These are phyloP conservation scores for Fusarium circinatum DNA, from an alignment of 2,329 filamentous ascomycete species.

Conservation along the genomic window DNA sequence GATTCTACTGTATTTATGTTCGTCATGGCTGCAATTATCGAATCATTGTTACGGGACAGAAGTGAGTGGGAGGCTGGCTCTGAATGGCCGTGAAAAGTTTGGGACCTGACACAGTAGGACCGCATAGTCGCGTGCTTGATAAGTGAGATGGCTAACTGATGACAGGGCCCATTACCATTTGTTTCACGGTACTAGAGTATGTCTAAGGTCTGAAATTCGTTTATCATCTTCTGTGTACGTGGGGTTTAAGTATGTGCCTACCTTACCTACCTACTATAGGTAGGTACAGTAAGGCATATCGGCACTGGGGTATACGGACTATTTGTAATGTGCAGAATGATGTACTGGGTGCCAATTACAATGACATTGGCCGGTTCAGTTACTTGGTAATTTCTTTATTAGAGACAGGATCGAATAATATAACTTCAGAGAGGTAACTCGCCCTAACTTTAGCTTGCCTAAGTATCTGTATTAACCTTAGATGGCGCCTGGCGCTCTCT, in stretches of 20 bases:
- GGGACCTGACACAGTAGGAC: conserved; percentile 10
- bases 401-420: not conserved
- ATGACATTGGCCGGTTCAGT: not conserved
- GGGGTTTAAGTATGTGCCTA: not conserved
- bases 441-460: not conserved
- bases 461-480: not conserved
- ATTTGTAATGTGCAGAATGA: not conserved
- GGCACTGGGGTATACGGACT: not conserved
- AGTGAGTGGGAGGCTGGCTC: not conserved
- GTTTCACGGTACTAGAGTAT: not conserved
- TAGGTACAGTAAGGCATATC: not conserved
- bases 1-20: not conserved
- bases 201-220: not conserved
- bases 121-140: conserved; percentile 27
- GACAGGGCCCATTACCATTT: not conserved
- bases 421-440: not conserved
- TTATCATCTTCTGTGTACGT: not conserved
- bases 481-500: not conserved
- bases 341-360: not conserved
- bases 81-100: not conserved
- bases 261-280: not conserved
- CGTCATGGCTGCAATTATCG: not conserved
- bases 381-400: not conserved
- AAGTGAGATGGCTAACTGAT: not conserved
- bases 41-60: not conserved